A percentile compares a stretch with the other conserved stretches of the same genome.
phyloP scores from a whole-genome alignment of 2,329 filamentous ascomycete genomes.

The Rhexocercosporidium sp. region DNA sequence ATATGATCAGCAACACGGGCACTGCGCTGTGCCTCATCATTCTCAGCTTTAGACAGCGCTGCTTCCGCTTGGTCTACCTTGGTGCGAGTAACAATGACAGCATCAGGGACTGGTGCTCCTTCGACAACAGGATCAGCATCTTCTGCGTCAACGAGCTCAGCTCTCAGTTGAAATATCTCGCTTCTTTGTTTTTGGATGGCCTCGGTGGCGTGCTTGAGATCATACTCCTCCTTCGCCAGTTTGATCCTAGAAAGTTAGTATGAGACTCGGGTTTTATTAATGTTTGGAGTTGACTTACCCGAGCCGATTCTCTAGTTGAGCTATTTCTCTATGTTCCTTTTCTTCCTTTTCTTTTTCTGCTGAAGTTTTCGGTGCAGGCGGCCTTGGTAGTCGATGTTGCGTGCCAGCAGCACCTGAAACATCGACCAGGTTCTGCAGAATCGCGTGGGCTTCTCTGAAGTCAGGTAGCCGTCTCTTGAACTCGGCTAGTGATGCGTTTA shows the following conservation, averaged over 20 bases:
- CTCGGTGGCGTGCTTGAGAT: background rate
- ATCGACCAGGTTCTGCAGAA: background rate
- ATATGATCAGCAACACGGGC: background rate
- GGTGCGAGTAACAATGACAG: background rate
- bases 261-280: background rate
- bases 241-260: background rate
- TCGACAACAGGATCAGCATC: background rate
- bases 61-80: background rate
- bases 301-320: background rate
- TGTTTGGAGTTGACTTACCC: background rate
- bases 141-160: background rate
- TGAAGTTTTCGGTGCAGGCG: background rate
- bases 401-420: background rate
- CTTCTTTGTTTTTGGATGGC: background rate
- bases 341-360: background rate
- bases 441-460: background rate
- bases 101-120: background rate
- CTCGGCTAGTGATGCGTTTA: background rate
- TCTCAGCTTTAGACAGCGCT: background rate
- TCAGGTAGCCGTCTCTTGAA: slow-evolving; percentile 8
- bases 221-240: background rate
- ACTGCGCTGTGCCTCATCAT: background rate
- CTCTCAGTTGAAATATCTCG: background rate
- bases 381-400: background rate
- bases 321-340: background rate